phyloP scores from a whole-genome alignment of 345 rosid species.

The Angophora floribunda region DNA sequence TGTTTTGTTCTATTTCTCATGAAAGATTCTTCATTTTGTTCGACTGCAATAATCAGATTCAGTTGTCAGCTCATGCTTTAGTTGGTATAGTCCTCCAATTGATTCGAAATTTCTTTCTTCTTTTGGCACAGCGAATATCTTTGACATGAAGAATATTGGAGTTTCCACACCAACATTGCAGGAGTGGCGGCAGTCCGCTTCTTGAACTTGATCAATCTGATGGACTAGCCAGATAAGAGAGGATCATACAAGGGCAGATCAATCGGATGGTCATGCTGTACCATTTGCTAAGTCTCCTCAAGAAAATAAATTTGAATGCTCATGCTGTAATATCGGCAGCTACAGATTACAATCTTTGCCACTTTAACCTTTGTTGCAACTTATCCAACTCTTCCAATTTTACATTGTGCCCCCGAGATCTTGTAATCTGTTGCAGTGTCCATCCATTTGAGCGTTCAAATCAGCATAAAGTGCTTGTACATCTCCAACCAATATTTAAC shows the following conservation, averaged over 20 bases:
- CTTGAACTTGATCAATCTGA: neutral
- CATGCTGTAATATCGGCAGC: neutral
- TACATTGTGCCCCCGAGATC: neutral
- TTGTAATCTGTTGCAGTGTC: neutral
- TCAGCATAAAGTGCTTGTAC: neutral
- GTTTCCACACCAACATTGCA: conserved; percentile 45
- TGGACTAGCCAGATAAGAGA: neutral
- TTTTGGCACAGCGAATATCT: conserved; percentile 47
- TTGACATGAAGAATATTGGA: conserved; percentile 74
- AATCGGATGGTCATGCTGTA: neutral
- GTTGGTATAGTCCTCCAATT: neutral
- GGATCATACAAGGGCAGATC: neutral
- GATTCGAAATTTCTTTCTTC: neutral
- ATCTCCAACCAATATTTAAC: neutral
- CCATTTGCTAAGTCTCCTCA: neutral
- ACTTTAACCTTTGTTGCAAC: neutral
- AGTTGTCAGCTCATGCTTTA: neutral
- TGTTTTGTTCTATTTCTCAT: neutral
- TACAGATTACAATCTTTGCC: neutral
- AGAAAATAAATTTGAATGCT: neutral
- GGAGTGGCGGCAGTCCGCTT: conserved; percentile 45
- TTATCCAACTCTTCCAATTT: neutral
- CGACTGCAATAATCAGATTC: neutral
- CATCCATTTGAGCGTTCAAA: neutral
- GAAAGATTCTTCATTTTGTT: neutral